A percentile compares a stretch with the other conserved stretches of the same genome.
Evolutionary conservation across 352 stramenopile species (phyloP).

Genomic region (Pythium vanterpoolii): DNA sequence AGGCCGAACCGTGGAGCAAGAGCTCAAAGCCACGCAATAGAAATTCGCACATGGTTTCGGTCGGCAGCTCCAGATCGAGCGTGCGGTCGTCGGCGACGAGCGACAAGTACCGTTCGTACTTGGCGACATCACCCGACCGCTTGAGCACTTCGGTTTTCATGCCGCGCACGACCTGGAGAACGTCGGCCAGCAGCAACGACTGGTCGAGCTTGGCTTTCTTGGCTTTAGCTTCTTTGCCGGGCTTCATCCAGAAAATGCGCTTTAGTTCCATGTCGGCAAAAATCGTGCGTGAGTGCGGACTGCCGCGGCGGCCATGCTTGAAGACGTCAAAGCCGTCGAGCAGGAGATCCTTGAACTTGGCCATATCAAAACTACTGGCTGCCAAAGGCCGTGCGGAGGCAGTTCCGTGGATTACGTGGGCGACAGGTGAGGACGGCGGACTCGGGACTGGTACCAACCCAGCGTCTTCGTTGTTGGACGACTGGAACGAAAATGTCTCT

Average conservation of each 20-base stretch:
- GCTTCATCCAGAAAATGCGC: conserved; percentile 80
- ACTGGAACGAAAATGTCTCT: conserved; percentile 2
- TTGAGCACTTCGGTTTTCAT: conserved; percentile 83
- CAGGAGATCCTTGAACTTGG: conserved; percentile 57
- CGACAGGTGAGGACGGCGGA: neutral
- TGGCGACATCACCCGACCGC: conserved; percentile 57
- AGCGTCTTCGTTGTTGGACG: conserved; percentile 12
- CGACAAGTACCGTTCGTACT: conserved; percentile 73
- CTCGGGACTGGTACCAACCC: neutral
- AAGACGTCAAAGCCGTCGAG: conserved; percentile 70
- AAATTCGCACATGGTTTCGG: conserved; percentile 52
- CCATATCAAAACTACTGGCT: conserved; percentile 38
- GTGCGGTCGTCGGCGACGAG: conserved; percentile 66
- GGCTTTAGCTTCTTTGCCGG: conserved; percentile 46
- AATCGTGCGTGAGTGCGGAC: conserved; percentile 56
- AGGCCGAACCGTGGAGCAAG: conserved; percentile 28
- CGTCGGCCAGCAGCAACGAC: conserved; percentile 58
- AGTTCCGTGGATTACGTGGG: neutral
- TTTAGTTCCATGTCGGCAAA: conserved; percentile 78
- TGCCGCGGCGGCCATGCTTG: conserved; percentile 68
- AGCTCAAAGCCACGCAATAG: conserved; percentile 55
- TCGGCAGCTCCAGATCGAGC: conserved; percentile 62
- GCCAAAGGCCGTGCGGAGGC: conserved; percentile 3
- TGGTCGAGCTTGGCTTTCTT: conserved; percentile 72
- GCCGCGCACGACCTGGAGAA: conserved; percentile 66